Evolutionary conservation across 495 filamentous ascomycete species (phyloP), one percentile per base, ranked within the genome.

Genomic region (Neurospora tetrasperma): DNA sequence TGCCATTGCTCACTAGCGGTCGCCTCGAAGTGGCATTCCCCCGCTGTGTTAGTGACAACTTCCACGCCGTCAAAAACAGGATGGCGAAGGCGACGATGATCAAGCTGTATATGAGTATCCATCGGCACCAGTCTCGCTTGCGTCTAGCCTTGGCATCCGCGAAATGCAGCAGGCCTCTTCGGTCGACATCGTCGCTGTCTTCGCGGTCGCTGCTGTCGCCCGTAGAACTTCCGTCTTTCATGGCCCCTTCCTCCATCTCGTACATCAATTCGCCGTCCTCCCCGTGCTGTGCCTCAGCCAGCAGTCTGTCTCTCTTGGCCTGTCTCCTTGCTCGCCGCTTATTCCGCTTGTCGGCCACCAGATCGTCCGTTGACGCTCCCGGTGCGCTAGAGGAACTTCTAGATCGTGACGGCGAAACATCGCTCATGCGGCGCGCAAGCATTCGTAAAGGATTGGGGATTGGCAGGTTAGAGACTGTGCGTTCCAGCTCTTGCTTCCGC

Each of bases 161-260:
- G 69, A 83, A 77, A 70, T 80, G 77, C 69, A 84, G 76, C 73
- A 88, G 80, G 35, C 78, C 83, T 72, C 78, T 81, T 59, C 86
- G 79, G 75, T 88, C 86, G 73, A 85, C 76, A 74, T 87, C 86
- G 73, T 87, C 84, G 78, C 85, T 87, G 76, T 84, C 83, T 23
- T 87, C 86, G 10, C 85, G 81, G 39, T 88, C 87, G 76, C 85
- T 87, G 78, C 85, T 88, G 5, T 84, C 82, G 71, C 86, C 86
- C 0, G 86, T 86, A 7, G 78, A 79, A 72, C 83, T 85, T 14
- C 92, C 90, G 38, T 90, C 89, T 73, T 90, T 90, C 75, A 89
- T 88, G 8, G 89, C 88, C 18, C 93, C 91, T 76, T 93, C 91
- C 77, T 97, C 93, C 92, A 94, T 94, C 77, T 96, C 92, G 78